phyloP scores from a whole-genome alignment of 176 grass and related monocot genomes.

The Pontederia crassipes region DNA sequence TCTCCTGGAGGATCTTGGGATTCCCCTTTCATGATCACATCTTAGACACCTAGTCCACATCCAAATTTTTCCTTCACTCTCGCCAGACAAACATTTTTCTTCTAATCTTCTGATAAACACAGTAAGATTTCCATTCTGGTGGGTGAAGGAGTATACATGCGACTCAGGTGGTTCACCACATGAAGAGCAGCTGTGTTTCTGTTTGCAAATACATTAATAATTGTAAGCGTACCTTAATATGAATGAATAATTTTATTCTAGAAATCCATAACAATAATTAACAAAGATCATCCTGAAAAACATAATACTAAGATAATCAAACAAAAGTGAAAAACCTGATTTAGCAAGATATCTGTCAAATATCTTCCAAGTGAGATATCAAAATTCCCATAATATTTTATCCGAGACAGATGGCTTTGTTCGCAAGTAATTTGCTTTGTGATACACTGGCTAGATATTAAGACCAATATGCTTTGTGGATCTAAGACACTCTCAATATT shows the following conservation, averaged over 20 bases:
- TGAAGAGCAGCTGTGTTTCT: constrained; percentile 63
- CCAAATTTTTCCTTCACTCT: constrained; percentile 74
- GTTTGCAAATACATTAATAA: constrained; percentile 11
- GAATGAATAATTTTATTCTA: too few species aligned
- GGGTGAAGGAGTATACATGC: constrained; percentile 76
- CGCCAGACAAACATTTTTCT: constrained; percentile 40
- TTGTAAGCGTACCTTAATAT: too few species aligned
- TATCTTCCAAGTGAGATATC: constrained; percentile 69
- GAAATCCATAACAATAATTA: too few species aligned
- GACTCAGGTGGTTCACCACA: constrained; percentile 74
- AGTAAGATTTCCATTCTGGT: constrained; percentile 67
- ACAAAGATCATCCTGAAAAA: too few species aligned
- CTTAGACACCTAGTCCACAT: constrained; percentile 89
- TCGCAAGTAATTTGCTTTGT: constrained; percentile 55
- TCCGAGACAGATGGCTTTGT: constrained; percentile 55
- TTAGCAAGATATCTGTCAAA: constrained; percentile 58
- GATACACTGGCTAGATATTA: constrained; percentile 59
- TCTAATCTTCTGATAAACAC: constrained; percentile 54
- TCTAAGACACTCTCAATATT: constrained; percentile 33
- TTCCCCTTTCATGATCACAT: constrained; percentile 53
- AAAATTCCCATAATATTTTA: constrained; percentile 79
- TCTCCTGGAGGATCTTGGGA: constrained; percentile 38
- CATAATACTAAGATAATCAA: background rate
- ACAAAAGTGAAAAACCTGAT: constrained; percentile 38
- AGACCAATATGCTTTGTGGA: constrained; percentile 71